A percentile compares a stretch with the other conserved stretches of the same genome.
phyloP scores from a whole-genome alignment of 768 basidiomycete genomes.

The Sarcodon sp. region DNA sequence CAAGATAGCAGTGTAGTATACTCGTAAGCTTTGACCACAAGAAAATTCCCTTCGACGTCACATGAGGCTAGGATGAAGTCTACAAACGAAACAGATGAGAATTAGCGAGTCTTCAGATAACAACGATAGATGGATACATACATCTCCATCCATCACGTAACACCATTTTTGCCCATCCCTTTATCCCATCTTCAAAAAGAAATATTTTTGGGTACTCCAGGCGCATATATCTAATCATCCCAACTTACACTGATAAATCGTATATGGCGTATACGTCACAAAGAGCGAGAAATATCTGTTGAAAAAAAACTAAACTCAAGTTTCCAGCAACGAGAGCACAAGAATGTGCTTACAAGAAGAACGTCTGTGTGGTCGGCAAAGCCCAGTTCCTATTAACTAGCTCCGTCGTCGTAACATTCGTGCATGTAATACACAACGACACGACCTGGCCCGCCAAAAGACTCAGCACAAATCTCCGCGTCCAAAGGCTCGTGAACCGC shows the following conservation, averaged over 20 bases:
- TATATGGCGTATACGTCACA: slow-evolving; percentile 73
- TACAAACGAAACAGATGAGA: slow-evolving; percentile 14
- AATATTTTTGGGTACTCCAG: background rate
- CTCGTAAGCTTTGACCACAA: slow-evolving; percentile 78
- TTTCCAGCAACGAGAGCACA: background rate
- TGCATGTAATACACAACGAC: slow-evolving; percentile 81
- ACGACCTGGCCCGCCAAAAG: slow-evolving; percentile 72
- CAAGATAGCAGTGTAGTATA: slow-evolving; percentile 82
- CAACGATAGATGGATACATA: slow-evolving; percentile 18
- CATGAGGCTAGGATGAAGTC: slow-evolving; percentile 68
- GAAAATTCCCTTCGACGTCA: slow-evolving; percentile 83
- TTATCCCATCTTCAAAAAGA: slow-evolving; percentile 51
- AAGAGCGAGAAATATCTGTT: slow-evolving; percentile 70
- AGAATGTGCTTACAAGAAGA: slow-evolving; percentile 53
- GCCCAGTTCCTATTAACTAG: slow-evolving; percentile 56
- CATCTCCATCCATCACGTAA: slow-evolving; percentile 80
- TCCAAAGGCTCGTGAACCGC: slow-evolving; percentile 71
- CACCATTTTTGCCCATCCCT: slow-evolving; percentile 71
- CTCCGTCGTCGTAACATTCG: slow-evolving; percentile 78
- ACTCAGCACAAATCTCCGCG: slow-evolving; percentile 54
- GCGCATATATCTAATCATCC: background rate
- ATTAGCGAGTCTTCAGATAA: background rate
- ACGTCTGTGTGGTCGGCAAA: slow-evolving; percentile 70
- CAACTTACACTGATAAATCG: slow-evolving; percentile 70
- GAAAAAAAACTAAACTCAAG: background rate